Conservation (phyloP, 306 rosid genomes). For the Sindora glabra region DNA sequence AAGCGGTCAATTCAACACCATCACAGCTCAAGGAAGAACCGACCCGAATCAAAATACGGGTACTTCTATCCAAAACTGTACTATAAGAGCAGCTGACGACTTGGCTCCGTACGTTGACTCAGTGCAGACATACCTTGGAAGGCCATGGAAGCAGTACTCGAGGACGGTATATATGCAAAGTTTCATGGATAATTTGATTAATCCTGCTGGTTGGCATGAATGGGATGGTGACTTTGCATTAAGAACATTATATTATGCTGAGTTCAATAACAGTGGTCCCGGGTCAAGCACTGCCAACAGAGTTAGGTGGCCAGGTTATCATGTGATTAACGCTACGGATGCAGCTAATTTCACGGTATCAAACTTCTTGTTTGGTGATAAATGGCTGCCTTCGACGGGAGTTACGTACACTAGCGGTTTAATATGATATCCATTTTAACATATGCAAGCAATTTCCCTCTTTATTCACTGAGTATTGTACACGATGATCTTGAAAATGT, state of each 20-base stretch:
- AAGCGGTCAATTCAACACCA: constrained; percentile 79
- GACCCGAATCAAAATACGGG: constrained; percentile 85
- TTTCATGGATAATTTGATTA: constrained; percentile 38
- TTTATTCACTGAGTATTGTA: neutral
- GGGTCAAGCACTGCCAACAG: constrained; percentile 47
- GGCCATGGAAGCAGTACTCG: constrained; percentile 89
- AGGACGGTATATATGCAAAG: constrained; percentile 70
- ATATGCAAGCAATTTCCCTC: neutral
- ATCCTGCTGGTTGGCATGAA: constrained; percentile 56
- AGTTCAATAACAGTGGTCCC: constrained; percentile 57
- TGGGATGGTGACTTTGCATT: constrained; percentile 83
- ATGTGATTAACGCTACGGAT: constrained; percentile 48
- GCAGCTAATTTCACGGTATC: constrained; percentile 67
- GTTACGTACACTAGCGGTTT: constrained; percentile 42
- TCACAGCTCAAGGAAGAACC: constrained; percentile 82
- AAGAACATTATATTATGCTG: constrained; percentile 65
- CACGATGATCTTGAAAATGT: too few relatives aligned
- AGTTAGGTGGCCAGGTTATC: constrained; percentile 68
- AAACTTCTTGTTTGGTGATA: constrained; percentile 57
- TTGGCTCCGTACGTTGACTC: constrained; percentile 19
- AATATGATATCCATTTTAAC: neutral
- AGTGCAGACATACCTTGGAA: constrained; percentile 49
- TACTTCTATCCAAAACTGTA: constrained; percentile 63
- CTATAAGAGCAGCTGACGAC: constrained; percentile 49
- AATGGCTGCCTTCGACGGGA: constrained; percentile 76